phyloP scores from a whole-genome alignment of 345 rosid genomes.

The Lumnitzera littorea region DNA sequence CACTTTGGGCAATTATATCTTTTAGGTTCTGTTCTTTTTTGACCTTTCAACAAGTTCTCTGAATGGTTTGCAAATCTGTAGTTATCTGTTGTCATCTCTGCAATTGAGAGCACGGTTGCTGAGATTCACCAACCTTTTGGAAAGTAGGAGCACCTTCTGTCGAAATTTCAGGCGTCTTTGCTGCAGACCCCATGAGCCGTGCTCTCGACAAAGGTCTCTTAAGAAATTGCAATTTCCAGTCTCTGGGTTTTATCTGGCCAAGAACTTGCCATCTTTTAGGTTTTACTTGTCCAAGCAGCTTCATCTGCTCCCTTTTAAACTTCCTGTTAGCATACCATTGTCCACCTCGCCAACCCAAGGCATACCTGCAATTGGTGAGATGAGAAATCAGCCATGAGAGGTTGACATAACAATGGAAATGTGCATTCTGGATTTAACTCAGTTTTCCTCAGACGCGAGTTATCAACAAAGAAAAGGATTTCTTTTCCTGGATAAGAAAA shows the following conservation, averaged over 20 bases:
- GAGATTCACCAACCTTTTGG: slow-evolving; percentile 10
- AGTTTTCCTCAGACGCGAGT: too few relatives aligned
- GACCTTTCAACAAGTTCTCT: too few relatives aligned
- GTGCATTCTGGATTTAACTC: too few relatives aligned
- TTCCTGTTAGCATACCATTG: slow-evolving; percentile 82
- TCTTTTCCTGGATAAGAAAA: too few relatives aligned
- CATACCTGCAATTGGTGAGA: slow-evolving; percentile 52
- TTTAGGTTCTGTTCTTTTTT: too few relatives aligned
- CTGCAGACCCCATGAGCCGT: slow-evolving; percentile 18
- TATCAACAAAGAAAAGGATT: too few relatives aligned
- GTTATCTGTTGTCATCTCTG: neutral
- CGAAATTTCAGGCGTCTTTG: slow-evolving; percentile 27
- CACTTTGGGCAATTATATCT: too few relatives aligned
- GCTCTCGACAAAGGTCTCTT: slow-evolving; percentile 36
- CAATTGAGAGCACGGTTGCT: slow-evolving; percentile 17
- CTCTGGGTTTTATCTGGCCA: slow-evolving; percentile 48
- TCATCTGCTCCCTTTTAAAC: slow-evolving; percentile 75
- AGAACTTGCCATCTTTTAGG: slow-evolving; percentile 69
- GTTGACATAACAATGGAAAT: neutral
- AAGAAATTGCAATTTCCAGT: slow-evolving; percentile 45
- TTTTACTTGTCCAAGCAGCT: slow-evolving; percentile 58
- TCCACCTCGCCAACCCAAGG: slow-evolving; percentile 95
- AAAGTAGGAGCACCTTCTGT: slow-evolving; percentile 15
- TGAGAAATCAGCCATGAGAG: neutral
- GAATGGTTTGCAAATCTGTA: too few relatives aligned